phyloP scores from a whole-genome alignment of 768 basidiomycete genomes.

The Podaxis rugospora region DNA sequence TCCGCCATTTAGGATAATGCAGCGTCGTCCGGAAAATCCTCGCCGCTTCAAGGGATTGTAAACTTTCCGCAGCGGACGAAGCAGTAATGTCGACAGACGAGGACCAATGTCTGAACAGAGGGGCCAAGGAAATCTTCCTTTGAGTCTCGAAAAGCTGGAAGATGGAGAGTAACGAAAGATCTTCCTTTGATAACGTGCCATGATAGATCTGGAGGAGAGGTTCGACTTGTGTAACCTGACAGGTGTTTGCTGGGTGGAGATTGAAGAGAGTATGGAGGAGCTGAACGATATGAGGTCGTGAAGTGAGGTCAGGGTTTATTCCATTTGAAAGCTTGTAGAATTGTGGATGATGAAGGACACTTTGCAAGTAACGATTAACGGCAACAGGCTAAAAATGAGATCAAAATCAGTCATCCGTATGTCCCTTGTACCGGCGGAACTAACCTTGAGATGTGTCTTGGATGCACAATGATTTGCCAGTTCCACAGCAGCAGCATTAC shows the following conservation, averaged over 20 bases:
- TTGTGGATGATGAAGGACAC: constrained; percentile 62
- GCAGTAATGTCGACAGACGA: constrained; percentile 32
- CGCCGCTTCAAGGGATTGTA: constrained; percentile 67
- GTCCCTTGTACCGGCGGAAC: constrained; percentile 9
- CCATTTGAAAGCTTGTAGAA: constrained; percentile 46
- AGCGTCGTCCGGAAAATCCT: constrained; percentile 68
- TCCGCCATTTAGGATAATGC: constrained; percentile 65
- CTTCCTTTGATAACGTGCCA: constrained; percentile 64
- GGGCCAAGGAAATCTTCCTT: constrained; percentile 57
- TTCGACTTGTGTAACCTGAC: constrained; percentile 79
- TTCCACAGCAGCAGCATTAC: constrained; percentile 32
- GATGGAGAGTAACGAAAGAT: constrained; percentile 65
- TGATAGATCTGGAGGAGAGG: constrained; percentile 72
- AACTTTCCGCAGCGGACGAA: constrained; percentile 55
- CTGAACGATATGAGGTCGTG: constrained; percentile 44
- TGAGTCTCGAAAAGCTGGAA: constrained; percentile 77
- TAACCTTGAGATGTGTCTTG: constrained; percentile 59
- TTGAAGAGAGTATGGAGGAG: constrained; percentile 66
- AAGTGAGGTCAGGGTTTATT: constrained; percentile 18
- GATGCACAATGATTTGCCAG: constrained; percentile 39
- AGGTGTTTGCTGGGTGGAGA: constrained; percentile 77
- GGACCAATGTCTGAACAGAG: constrained; percentile 68
- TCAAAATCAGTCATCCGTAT: constrained; percentile 1
- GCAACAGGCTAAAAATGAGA: constrained; percentile 47
- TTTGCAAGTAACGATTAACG: constrained; percentile 76